Evolutionary conservation across 2,329 filamentous ascomycete species (phyloP).

Genomic region (Metarhizium sp.): DNA sequence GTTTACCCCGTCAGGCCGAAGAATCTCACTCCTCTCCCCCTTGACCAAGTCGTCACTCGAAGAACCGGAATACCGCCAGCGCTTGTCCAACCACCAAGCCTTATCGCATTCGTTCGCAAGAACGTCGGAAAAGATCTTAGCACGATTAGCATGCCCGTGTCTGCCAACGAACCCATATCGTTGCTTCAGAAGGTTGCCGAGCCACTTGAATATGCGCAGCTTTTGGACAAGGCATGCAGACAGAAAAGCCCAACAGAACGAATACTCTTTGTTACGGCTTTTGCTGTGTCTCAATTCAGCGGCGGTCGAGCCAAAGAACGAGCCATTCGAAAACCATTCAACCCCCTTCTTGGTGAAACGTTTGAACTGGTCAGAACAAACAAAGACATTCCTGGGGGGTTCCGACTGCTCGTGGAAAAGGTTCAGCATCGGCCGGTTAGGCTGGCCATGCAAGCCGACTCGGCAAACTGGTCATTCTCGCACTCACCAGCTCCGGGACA

Average conservation of each 20-base stretch:
- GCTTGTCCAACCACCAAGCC: conserved; percentile 72
- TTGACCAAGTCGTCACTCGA: conserved; percentile 54
- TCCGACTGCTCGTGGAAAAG: conserved; percentile 91
- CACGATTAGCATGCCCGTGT: conserved; percentile 95
- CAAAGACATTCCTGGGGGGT: conserved; percentile 59
- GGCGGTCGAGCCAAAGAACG: conserved; percentile 78
- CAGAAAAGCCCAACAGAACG: conserved; percentile 55
- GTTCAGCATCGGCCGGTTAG: conserved; percentile 87
- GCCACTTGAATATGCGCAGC: conserved; percentile 78
- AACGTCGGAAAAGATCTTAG: conserved; percentile 97
- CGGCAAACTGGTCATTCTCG: conserved; percentile 72
- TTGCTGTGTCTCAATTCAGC: conserved; percentile 82
- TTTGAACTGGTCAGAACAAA: conserved; percentile 87
- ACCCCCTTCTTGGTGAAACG: conserved; percentile 91
- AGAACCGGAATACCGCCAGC: conserved; percentile 63
- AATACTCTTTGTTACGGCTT: conserved; percentile 77
- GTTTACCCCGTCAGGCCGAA: conserved; percentile 72
- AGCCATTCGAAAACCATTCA: conserved; percentile 91
- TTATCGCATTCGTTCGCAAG: conserved; percentile 91
- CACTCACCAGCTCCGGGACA: conserved; percentile 85
- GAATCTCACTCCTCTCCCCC: conserved; percentile 65
- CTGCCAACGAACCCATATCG: conserved; percentile 86
- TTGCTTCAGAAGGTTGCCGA: conserved; percentile 83
- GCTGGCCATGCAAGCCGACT: conserved; percentile 88
- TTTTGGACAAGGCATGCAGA: conserved; percentile 67